Evolutionary conservation across 2,329 filamentous ascomycete genomes (phyloP).

Genomic region (Coleophoma cylindrospora): DNA sequence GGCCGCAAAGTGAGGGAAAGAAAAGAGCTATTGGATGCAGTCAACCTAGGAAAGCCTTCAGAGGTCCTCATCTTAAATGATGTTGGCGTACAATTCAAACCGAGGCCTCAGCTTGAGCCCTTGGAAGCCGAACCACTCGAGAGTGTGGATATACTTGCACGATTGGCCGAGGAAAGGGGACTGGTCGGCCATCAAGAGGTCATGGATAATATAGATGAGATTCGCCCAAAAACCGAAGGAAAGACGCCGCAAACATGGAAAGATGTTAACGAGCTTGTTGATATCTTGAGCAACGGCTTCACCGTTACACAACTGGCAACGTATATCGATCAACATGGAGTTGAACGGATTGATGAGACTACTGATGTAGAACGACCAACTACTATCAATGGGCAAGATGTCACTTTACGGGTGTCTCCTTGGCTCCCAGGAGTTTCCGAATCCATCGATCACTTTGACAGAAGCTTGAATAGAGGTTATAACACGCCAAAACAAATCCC

Average conservation of each 20-base stretch:
- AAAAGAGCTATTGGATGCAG: constrained; percentile 12
- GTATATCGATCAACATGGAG: constrained; percentile 13
- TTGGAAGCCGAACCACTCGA: constrained; percentile 4
- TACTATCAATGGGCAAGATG: background rate
- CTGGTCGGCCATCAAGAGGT: constrained; percentile 20
- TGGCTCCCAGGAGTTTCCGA: constrained; percentile 23
- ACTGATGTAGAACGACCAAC: background rate
- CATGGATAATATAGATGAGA: constrained; percentile 21
- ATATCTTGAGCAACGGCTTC: constrained; percentile 20
- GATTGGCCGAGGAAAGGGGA: constrained; percentile 22
- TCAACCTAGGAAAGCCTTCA: constrained; percentile 17
- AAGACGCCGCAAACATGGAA: constrained; percentile 14
- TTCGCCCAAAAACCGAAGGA: constrained; percentile 13
- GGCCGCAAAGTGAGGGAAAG: constrained; percentile 15
- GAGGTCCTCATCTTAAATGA: constrained; percentile 27
- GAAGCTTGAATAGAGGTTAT: constrained; percentile 15
- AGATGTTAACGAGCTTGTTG: constrained; percentile 21
- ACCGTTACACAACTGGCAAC: constrained; percentile 21
- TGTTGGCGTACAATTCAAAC: constrained; percentile 8
- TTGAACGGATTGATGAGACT: background rate
- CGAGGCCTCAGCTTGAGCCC: background rate
- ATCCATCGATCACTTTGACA: constrained; percentile 14
- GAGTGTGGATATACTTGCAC: constrained; percentile 23
- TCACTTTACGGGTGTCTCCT: constrained; percentile 14
- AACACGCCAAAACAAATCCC: constrained; percentile 22